phyloP scores from a whole-genome alignment of 2,329 filamentous ascomycete species.

The Penicillium corylophilum region DNA sequence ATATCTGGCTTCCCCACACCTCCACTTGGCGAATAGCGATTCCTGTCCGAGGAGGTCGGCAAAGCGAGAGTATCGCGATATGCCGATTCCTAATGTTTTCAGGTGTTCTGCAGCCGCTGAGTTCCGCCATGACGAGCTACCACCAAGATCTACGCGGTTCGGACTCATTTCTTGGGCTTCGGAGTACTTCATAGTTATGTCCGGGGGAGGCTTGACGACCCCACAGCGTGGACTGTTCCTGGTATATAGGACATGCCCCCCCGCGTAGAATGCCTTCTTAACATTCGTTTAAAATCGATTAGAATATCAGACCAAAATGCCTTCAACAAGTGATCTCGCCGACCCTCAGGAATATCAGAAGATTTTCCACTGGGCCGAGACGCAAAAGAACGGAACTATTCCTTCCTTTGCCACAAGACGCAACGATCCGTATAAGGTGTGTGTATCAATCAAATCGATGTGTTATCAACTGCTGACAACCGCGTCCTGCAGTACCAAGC shows the following conservation, averaged over 20 bases:
- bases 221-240: conserved; percentile 5
- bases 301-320: conserved; percentile 19
- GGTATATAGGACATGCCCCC: conserved; percentile 1
- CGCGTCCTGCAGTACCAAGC: conserved; percentile 49
- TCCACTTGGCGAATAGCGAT: conserved; percentile 2
- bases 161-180: background rate
- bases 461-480: background rate
- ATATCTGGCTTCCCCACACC: background rate
- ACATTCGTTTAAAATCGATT: background rate
- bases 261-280: background rate
- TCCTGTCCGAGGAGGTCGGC: conserved; percentile 20
- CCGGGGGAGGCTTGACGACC: conserved; percentile 2
- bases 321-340: conserved; percentile 24
- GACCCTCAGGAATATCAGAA: conserved; percentile 48
- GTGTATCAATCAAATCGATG: background rate
- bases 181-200: background rate
- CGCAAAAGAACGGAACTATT: conserved; percentile 57
- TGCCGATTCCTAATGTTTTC: conserved; percentile 24
- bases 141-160: background rate
- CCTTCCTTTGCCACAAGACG: conserved; percentile 55
- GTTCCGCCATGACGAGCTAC: conserved; percentile 3
- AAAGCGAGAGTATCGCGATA: conserved; percentile 19
- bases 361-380: conserved; percentile 60
- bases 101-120: conserved; percentile 3
- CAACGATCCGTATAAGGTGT: conserved; percentile 56